Evolutionary conservation across 768 basidiomycete species (phyloP).

Genomic region (Termitomyces sp.): DNA sequence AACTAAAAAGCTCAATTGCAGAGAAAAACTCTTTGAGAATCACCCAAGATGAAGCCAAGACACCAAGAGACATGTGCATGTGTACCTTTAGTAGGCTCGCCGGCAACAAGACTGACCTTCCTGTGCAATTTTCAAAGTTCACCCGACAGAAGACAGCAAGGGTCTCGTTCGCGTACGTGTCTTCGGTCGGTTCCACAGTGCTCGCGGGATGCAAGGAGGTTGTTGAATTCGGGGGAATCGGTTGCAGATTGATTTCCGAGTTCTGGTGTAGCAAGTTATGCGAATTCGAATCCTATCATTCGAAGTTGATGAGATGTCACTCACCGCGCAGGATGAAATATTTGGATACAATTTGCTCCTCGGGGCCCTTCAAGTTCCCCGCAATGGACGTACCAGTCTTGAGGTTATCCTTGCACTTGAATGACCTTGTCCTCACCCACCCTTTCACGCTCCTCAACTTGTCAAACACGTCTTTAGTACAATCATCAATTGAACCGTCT

Average conservation of each 20-base stretch:
- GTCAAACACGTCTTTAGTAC: conserved; percentile 19
- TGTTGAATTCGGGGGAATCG: conserved; percentile 13
- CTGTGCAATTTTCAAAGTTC: no score
- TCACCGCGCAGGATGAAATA: conserved; percentile 42
- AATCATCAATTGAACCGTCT: conserved; percentile 16
- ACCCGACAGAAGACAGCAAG: no score
- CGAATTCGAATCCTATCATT: no score
- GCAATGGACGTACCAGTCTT: conserved; percentile 28
- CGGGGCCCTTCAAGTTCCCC: conserved; percentile 19
- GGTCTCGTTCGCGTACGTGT: no score
- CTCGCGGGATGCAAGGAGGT: conserved; percentile 12
- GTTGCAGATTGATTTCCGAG: conserved; percentile 13
- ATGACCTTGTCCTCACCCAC: conserved; percentile 37
- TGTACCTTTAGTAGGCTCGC: no score
- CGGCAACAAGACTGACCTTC: no score
- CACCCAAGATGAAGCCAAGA: no score
- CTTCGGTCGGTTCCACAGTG: conserved; percentile 13
- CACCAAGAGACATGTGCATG: no score
- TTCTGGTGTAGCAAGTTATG: no score
- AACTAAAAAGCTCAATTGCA: no score
- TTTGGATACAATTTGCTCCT: conserved; percentile 29
- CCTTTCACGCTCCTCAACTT: conserved; percentile 22
- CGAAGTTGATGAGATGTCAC: conserved; percentile 6
- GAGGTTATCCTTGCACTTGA: conserved; percentile 37
- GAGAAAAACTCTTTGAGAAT: no score